Evolutionary conservation across 371 early-diverging fungal genomes (phyloP).

Genomic region (Apophysomyces elegans): DNA sequence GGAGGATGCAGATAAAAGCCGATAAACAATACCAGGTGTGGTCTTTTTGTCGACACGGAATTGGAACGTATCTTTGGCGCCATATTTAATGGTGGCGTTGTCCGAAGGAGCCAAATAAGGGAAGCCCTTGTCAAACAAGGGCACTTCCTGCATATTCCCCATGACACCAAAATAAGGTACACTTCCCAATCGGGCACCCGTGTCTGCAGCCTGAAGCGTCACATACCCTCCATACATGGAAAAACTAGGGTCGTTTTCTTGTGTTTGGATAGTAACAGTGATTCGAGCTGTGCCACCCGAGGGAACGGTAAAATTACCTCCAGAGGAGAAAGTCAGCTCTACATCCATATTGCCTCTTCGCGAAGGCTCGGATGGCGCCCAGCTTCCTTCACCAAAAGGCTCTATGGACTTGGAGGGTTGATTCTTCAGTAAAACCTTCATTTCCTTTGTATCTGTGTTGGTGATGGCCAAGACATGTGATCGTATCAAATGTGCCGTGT

Average conservation of each 20-base stretch:
- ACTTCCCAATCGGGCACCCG: conserved; percentile 28
- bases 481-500: conserved; percentile 48
- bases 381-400: conserved; percentile 30
- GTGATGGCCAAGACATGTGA: conserved; percentile 49
- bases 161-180: conserved; percentile 65
- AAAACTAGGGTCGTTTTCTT: conserved; percentile 20
- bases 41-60: conserved; percentile 13
- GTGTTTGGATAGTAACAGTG: conserved; percentile 37
- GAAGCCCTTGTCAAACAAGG: conserved; percentile 40
- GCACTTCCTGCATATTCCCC: conserved; percentile 50
- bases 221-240: conserved; percentile 53
- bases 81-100: conserved; percentile 15
- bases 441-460: conserved; percentile 52
- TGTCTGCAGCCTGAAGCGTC: conserved; percentile 10
- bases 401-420: conserved; percentile 17
- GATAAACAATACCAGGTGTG: conserved; percentile 24
- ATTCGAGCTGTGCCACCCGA: conserved; percentile 42
- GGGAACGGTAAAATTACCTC: conserved; percentile 27
- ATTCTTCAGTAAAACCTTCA: conserved; percentile 36
- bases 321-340: conserved; percentile 34
- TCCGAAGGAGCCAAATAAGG: conserved; percentile 31
- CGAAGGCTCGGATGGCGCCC: conserved; percentile 23
- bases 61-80: conserved; percentile 14
- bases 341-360: conserved; percentile 32
- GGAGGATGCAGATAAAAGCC: conserved; percentile 24